Percentiles rank a stretch among this genome's conserved stretches.
These are phyloP conservation scores for Hanseniaspora occidentalis DNA, from an alignment of 805 yeast species.

Conservation along the genomic window DNA sequence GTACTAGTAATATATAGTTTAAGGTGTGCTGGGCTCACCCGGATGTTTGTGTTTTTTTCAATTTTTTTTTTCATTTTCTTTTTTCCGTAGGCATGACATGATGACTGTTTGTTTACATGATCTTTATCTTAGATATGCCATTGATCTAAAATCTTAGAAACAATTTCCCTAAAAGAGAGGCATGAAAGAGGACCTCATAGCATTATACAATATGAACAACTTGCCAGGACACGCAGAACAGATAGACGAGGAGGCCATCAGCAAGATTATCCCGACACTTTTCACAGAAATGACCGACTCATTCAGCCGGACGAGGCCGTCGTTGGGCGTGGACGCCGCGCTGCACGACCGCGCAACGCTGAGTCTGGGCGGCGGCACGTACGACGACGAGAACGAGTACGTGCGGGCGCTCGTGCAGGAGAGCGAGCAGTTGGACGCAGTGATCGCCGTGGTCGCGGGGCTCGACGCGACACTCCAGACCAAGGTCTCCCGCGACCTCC, in stretches of 20 bases:
- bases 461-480: not conserved
- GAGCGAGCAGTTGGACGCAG: slow-evolving; percentile 19
- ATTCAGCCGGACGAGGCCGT: slow-evolving; percentile 9
- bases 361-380: slow-evolving; percentile 5
- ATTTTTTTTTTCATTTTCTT: too few species aligned
- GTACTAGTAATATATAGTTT: too few species aligned
- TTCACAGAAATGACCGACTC: slow-evolving; percentile 20
- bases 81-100: too few species aligned
- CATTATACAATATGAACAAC: too few species aligned
- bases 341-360: too few species aligned
- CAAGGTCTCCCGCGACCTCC: not conserved
- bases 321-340: too few species aligned
- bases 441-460: slow-evolving; percentile 15
- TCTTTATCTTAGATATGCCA: too few species aligned
- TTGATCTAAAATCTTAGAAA: not conserved
- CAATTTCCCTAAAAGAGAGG: not conserved
- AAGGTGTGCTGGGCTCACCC: too few species aligned
- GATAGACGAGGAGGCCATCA: slow-evolving; percentile 14
- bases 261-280: slow-evolving; percentile 21
- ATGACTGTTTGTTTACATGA: too few species aligned
- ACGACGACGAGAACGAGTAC: slow-evolving; percentile 1
- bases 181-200: too few species aligned
- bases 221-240: too few species aligned
- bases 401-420: slow-evolving; percentile 22
- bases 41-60: too few species aligned